Percentiles rank a stretch among this genome's conserved stretches.
phyloP scores from a whole-genome alignment of 2,329 filamentous ascomycete genomes.

The Penicillium hesseltinei region DNA sequence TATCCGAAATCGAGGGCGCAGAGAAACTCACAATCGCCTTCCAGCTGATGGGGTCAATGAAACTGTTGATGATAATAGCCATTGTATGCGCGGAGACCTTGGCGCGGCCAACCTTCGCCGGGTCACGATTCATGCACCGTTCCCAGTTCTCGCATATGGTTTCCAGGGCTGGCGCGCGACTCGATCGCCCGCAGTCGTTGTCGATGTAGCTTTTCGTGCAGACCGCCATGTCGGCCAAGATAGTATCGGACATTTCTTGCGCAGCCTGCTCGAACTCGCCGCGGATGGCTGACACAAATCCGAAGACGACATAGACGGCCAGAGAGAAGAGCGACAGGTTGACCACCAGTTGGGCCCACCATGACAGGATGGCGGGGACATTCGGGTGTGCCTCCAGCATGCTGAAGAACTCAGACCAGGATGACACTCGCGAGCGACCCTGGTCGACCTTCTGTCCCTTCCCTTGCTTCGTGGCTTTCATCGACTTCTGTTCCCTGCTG shows the following conservation, averaged over 20 bases:
- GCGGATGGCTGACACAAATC: conserved; percentile 67
- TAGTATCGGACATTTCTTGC: conserved; percentile 63
- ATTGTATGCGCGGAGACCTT: conserved; percentile 83
- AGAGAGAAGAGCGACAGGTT: conserved; percentile 51
- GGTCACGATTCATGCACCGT: conserved; percentile 81
- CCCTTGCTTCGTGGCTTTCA: conserved; percentile 24
- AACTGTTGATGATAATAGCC: conserved; percentile 89
- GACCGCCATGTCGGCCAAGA: conserved; percentile 68
- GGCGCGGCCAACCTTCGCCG: conserved; percentile 72
- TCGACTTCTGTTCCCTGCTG: conserved; percentile 37
- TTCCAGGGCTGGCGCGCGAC: conserved; percentile 70
- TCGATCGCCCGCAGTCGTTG: conserved; percentile 70
- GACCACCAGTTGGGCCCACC: conserved; percentile 61
- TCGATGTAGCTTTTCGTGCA: conserved; percentile 72
- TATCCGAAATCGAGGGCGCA: background rate
- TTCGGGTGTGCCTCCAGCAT: conserved; percentile 65
- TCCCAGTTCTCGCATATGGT: conserved; percentile 76
- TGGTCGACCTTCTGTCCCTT: conserved; percentile 14
- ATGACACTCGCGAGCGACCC: conserved; percentile 32
- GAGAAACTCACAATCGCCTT: conserved; percentile 65
- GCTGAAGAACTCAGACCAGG: conserved; percentile 54
- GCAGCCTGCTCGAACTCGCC: conserved; percentile 73
- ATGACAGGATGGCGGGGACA: conserved; percentile 64
- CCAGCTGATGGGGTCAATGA: conserved; percentile 84
- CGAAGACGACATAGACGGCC: conserved; percentile 64